Evolutionary conservation across 352 stramenopile species (phyloP).

Genomic region (Phytophthora megakarya): DNA sequence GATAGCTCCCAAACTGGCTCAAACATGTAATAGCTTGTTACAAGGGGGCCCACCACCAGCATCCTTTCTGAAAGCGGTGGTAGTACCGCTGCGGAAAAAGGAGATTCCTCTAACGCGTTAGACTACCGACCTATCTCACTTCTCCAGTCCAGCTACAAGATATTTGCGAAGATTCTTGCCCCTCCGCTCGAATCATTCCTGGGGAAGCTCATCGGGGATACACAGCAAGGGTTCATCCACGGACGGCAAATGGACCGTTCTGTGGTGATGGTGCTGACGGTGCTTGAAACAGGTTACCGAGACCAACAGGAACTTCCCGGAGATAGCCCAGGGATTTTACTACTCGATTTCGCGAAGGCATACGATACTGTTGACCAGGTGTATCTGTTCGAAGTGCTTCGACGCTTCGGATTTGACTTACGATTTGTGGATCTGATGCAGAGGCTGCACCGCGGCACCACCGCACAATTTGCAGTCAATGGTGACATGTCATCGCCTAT

Average conservation of each 20-base stretch:
- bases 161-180: neutral
- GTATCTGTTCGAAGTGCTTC: neutral
- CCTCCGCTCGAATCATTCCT: neutral
- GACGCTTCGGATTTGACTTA: neutral
- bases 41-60: neutral
- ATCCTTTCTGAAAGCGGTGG: neutral
- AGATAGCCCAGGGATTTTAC: neutral
- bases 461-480: neutral
- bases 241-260: neutral
- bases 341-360: neutral
- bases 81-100: neutral
- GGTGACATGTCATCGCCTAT: neutral
- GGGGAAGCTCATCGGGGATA: neutral
- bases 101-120: neutral
- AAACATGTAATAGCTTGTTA: neutral
- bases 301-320: too few species aligned
- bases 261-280: neutral
- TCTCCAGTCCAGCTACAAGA: neutral
- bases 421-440: neutral
- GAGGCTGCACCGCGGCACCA: neutral
- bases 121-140: neutral
- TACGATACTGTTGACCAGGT: neutral
- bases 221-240: neutral
- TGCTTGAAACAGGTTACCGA: too few species aligned
- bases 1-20: neutral